phyloP scores from a whole-genome alignment of 1,139 yeast genomes.

The Blastobotrys buckinghamii region DNA sequence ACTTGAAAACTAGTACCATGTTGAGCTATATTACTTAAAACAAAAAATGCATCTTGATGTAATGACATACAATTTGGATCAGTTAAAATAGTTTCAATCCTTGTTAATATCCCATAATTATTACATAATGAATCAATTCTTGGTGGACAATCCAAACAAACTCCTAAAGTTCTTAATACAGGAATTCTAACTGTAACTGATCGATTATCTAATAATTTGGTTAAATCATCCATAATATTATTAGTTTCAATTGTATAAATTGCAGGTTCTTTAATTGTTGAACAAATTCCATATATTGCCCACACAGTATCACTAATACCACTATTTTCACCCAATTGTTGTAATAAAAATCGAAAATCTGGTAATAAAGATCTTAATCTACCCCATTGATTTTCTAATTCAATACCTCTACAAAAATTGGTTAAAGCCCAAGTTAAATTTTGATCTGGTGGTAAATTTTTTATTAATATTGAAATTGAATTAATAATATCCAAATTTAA shows the following conservation, averaged over 20 bases:
- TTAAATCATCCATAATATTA: neutral
- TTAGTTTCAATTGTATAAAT: neutral
- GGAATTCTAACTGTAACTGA: conserved; percentile 8
- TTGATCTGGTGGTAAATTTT: conserved; percentile 5
- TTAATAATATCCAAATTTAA: neutral
- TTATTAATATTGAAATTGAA: neutral
- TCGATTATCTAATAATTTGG: neutral
- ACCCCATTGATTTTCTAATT: conserved; percentile 5
- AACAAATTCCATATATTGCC: conserved; percentile 6
- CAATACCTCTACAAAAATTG: conserved; percentile 8
- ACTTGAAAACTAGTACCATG: conserved; percentile 6
- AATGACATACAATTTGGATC: conserved; percentile 7
- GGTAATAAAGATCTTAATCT: conserved; percentile 1
- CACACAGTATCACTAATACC: conserved; percentile 8
- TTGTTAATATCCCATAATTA: conserved; percentile 1
- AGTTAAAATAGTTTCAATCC: conserved; percentile 1
- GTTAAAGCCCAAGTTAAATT: conserved; percentile 11
- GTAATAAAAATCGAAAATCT: neutral
- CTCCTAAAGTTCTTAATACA: conserved; percentile 6
- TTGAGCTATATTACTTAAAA: conserved; percentile 6
- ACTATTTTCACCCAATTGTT: neutral
- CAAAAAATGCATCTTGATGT: conserved; percentile 7
- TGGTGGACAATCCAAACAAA: conserved; percentile 1
- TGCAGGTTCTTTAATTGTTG: conserved; percentile 5
- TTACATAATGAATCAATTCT: neutral